Base-by-base conservation (phyloP, 371 early-diverging fungal species). In the Blyttiomyces sp. region DNA sequence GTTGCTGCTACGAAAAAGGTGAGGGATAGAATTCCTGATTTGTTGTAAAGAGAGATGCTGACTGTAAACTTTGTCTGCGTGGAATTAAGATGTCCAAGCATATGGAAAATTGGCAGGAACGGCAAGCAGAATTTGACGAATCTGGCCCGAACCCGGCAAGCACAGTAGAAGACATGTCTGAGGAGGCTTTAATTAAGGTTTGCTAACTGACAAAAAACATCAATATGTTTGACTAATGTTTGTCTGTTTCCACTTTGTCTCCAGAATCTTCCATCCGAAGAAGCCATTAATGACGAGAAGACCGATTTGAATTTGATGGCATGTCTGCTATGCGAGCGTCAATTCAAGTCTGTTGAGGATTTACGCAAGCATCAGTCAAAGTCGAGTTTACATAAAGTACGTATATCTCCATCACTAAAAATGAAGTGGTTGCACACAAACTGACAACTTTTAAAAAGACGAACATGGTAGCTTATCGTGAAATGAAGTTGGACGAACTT, bases 271-370 rank as follows among this genome's bases (percentile, higher is more conserved):
- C 70, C 74, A 9, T n/a, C 54, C 13, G 62, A 68, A 7, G 50
- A 63, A 5, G 77, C 68, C 36, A 75, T 72, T 19, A 64, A 72
- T 23, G 66, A 77, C 9, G 75, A 81, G 32, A 75, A 79, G 54
- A 54, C 75, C 35, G 85, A 86, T 57, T 53, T 81, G 26, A 57
- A 59, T 11, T 49, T 80, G 19, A 67, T 76, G 57, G 82, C 83
- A 26, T 88, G 88, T 59, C 46, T 88, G 5, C 65, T 88, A 7
- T 88, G 88, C 57, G 84, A 88, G 63, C 73, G 88, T n/a, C 82
- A 82, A 35, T 81, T 88, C 59, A 86, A 86, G 59, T 59, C 77
- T 1, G 46, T 66, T 3, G 71, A 77, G 43, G 86, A 86, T 42
- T 59, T 88, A 43, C 61, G 70, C 21, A 80, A 81, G 54, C 88